Conservation (phyloP, 202 grass and related monocot genomes). For the Thinopyrum obtusiflorum region DNA sequence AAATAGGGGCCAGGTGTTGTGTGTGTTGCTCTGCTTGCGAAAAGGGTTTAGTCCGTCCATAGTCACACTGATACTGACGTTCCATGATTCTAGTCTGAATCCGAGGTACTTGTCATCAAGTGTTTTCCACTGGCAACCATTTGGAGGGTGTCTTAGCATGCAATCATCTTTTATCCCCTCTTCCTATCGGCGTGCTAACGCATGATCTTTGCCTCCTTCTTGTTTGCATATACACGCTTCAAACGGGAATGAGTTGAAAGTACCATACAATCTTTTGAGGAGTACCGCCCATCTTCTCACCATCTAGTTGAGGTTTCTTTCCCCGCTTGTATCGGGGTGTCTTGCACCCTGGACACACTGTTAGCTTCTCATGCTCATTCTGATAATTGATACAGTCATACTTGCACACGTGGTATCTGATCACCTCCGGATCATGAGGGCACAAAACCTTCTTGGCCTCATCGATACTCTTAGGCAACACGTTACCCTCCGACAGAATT, state of each 20-base stretch:
- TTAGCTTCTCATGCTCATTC: too few species aligned
- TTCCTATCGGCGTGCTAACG: background rate
- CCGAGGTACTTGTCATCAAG: too few species aligned
- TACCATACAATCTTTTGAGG: background rate
- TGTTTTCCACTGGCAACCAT: too few species aligned
- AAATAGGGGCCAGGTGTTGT: background rate
- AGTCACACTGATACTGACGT: background rate
- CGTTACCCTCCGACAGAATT: too few species aligned
- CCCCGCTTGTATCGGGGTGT: background rate
- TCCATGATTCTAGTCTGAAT: too few species aligned
- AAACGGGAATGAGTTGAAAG: background rate
- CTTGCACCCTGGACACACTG: too few species aligned
- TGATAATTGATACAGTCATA: too few species aligned
- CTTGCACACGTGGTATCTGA: too few species aligned
- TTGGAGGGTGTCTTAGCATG: background rate
- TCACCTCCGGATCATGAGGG: too few species aligned
- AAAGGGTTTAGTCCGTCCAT: background rate
- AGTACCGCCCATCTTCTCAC: background rate
- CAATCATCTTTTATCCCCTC: background rate
- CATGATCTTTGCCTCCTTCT: background rate
- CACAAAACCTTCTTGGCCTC: too few species aligned
- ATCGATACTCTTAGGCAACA: too few species aligned
- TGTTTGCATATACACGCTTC: background rate
- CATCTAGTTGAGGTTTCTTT: background rate
- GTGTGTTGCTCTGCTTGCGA: background rate